phyloP scores from a whole-genome alignment of 495 filamentous ascomycete genomes.

The Tuber borchii region DNA sequence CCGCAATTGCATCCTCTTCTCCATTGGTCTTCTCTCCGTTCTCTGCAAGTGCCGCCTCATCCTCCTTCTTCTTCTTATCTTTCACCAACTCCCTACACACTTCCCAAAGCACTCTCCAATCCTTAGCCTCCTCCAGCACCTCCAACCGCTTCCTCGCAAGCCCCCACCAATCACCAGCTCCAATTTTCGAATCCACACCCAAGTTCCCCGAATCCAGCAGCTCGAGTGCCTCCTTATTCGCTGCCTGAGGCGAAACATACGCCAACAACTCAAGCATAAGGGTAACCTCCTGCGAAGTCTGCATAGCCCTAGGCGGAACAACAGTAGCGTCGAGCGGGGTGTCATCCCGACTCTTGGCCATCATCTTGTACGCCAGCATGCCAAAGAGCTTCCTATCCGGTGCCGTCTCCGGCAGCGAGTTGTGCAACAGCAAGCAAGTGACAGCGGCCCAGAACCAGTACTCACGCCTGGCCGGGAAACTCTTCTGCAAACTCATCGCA shows the following conservation, averaged over 20 bases:
- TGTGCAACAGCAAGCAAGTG: slow-evolving; percentile 46
- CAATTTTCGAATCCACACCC: slow-evolving; percentile 50
- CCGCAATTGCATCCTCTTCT: slow-evolving; percentile 7
- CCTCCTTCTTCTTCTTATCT: slow-evolving; percentile 43
- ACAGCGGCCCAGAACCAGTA: slow-evolving; percentile 58
- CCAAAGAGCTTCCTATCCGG: slow-evolving; percentile 53
- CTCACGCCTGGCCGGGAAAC: slow-evolving; percentile 52
- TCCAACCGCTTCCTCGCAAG: slow-evolving; percentile 49
- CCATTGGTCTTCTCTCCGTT: slow-evolving; percentile 20
- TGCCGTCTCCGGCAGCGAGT: slow-evolving; percentile 44
- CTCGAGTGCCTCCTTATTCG: slow-evolving; percentile 47
- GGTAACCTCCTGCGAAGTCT: slow-evolving; percentile 52
- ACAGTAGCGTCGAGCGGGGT: slow-evolving; percentile 46
- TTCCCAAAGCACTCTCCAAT: slow-evolving; percentile 49
- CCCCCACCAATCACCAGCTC: slow-evolving; percentile 50
- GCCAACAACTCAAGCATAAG: slow-evolving; percentile 51
- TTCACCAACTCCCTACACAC: slow-evolving; percentile 46
- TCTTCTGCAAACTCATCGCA: slow-evolving; percentile 55
- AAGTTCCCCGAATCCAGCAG: slow-evolving; percentile 51
- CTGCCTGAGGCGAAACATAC: slow-evolving; percentile 30
- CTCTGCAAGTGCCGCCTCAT: slow-evolving; percentile 29
- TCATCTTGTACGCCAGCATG: slow-evolving; percentile 55
- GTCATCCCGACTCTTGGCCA: slow-evolving; percentile 53
- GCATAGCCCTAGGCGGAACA: slow-evolving; percentile 49
- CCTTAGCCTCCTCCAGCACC: slow-evolving; percentile 45